Conservation (phyloP, 1,284 basidiomycete genomes). For the Rhodotorula mucilaginosa region DNA sequence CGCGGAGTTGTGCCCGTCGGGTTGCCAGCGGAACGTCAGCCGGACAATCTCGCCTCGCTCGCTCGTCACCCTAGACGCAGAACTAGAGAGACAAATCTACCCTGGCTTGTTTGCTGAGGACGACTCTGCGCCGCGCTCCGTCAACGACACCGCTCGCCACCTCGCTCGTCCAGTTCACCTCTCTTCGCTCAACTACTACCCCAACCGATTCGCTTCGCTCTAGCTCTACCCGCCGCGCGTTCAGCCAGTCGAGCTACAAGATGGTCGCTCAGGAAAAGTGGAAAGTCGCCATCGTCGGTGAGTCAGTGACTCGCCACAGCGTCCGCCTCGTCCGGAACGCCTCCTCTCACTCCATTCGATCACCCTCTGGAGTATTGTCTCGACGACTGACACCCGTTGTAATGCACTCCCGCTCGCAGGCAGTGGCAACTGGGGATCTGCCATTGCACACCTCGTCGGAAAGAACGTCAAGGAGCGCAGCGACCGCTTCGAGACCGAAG, state of each 20-base stretch:
- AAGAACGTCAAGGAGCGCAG: constrained; percentile 54
- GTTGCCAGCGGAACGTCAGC: neutral
- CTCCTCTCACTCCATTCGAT: neutral
- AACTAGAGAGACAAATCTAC: neutral
- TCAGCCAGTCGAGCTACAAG: neutral
- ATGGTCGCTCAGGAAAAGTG: constrained; percentile 50
- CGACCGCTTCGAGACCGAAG: constrained; percentile 54
- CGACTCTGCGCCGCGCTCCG: neutral
- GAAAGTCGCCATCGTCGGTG: constrained; percentile 58
- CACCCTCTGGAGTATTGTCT: neutral
- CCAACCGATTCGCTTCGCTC: neutral
- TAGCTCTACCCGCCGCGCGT: neutral
- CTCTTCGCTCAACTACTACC: neutral
- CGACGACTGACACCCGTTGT: constrained; percentile 43
- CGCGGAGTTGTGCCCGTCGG: neutral
- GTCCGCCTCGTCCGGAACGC: no score
- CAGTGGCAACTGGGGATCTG: constrained; percentile 55
- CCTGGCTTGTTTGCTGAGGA: neutral
- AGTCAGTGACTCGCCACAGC: constrained; percentile 3
- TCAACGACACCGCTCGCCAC: neutral
- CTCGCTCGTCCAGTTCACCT: neutral
- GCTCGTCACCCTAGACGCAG: no score
- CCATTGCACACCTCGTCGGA: constrained; percentile 58
- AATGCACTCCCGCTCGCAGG: constrained; percentile 10
- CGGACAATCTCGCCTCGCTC: no score